These are phyloP conservation scores for Botrytis sinoallii DNA, from an alignment of 2,329 filamentous ascomycete genomes.

Conservation along the genomic window DNA sequence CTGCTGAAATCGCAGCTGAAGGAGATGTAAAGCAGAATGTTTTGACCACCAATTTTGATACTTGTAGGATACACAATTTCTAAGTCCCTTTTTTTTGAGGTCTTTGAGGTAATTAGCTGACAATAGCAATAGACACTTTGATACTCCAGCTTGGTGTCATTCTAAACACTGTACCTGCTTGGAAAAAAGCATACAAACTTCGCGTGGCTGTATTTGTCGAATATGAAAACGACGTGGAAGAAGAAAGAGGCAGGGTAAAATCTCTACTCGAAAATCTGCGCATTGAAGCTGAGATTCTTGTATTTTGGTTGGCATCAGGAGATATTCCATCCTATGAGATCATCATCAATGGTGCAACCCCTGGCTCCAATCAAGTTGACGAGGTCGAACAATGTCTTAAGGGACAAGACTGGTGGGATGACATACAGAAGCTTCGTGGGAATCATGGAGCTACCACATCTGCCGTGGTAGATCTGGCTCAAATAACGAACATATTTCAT, in stretches of 20 bases:
- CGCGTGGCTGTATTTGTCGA: constrained; percentile 86
- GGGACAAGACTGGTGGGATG: constrained; percentile 80
- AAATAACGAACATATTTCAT: constrained; percentile 44
- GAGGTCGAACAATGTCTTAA: constrained; percentile 64
- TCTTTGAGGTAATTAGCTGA: constrained; percentile 14
- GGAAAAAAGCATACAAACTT: constrained; percentile 69
- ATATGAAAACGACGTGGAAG: constrained; percentile 78
- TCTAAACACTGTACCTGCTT: constrained; percentile 74
- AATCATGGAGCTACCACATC: constrained; percentile 36
- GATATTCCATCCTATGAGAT: constrained; percentile 69
- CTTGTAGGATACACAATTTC: constrained; percentile 54
- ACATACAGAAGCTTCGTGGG: constrained; percentile 58
- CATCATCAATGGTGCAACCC: constrained; percentile 68
- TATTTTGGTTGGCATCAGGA: constrained; percentile 79
- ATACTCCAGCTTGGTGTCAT: constrained; percentile 86
- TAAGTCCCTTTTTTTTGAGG: background rate
- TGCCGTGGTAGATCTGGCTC: constrained; percentile 42
- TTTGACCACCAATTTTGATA: constrained; percentile 86
- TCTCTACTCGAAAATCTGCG: constrained; percentile 75
- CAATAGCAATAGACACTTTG: constrained; percentile 58
- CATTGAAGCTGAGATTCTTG: constrained; percentile 74
- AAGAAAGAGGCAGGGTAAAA: constrained; percentile 70
- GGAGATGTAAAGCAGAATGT: constrained; percentile 61
- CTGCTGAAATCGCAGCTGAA: constrained; percentile 71
- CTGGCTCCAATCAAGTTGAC: constrained; percentile 53